A percentile compares a stretch with the other conserved stretches of the same genome.
phyloP scores from a whole-genome alignment of 2,329 filamentous ascomycete genomes.

The Monilinia laxa region DNA sequence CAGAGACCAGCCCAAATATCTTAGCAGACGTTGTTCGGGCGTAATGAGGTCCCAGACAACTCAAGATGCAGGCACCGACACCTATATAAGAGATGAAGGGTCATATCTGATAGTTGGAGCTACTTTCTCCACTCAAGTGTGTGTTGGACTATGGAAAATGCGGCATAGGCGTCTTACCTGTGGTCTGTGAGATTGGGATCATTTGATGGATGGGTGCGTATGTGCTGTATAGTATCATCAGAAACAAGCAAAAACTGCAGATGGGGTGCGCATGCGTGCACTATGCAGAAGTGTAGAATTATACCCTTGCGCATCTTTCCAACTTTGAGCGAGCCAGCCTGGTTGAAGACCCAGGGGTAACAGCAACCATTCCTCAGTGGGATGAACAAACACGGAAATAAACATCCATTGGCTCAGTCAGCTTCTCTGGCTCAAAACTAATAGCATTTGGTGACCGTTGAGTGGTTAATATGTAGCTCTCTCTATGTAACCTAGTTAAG shows the following conservation, averaged over 20 bases:
- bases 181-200: slow-evolving; percentile 21
- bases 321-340: slow-evolving; percentile 11
- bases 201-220: slow-evolving; percentile 22
- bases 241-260: slow-evolving; percentile 18
- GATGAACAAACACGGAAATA: slow-evolving; percentile 6
- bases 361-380: background rate
- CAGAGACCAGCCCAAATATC: slow-evolving; percentile 19
- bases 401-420: slow-evolving; percentile 3
- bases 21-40: slow-evolving; percentile 13
- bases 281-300: slow-evolving; percentile 12
- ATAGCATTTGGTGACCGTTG: background rate
- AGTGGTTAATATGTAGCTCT: slow-evolving; percentile 16
- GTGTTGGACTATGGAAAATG: slow-evolving; percentile 20
- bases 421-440: background rate
- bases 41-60: slow-evolving; percentile 15
- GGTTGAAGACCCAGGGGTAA: slow-evolving; percentile 14
- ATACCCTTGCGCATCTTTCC: slow-evolving; percentile 18
- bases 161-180: slow-evolving; percentile 20
- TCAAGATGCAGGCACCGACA: slow-evolving; percentile 18
- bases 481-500: slow-evolving; percentile 11
- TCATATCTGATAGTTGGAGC: slow-evolving; percentile 15
- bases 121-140: slow-evolving; percentile 5
- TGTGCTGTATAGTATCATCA: slow-evolving; percentile 22
- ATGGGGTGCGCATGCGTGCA: background rate
- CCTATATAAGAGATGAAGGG: slow-evolving; percentile 20